These are phyloP conservation scores for Trypanosoma grayi DNA, from an alignment of 208 protist species.

Conservation along the genomic window DNA sequence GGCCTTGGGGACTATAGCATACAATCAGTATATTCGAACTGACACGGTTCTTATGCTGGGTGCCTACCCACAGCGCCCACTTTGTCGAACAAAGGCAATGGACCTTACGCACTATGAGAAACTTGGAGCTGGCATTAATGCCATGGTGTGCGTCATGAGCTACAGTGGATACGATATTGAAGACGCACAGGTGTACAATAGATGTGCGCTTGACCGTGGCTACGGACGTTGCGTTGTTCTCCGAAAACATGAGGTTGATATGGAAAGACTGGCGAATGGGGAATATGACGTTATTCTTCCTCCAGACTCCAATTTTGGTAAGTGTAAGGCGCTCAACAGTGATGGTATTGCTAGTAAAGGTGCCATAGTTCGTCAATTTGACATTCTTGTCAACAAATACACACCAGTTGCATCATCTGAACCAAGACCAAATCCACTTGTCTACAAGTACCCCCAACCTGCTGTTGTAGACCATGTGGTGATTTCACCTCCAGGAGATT, in stretches of 20 bases:
- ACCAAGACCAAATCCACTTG: constrained; percentile 58
- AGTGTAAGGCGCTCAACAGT: constrained; percentile 85
- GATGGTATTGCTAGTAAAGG: constrained; percentile 95
- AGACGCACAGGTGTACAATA: constrained; percentile 99
- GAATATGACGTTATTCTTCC: constrained; percentile 77
- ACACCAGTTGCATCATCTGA: constrained; percentile 45
- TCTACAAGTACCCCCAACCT: constrained; percentile 92
- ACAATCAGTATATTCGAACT: constrained; percentile 95
- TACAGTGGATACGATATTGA: constrained; percentile 99
- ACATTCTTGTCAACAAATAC: constrained; percentile 97
- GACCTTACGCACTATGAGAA: constrained; percentile 95
- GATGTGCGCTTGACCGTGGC: constrained; percentile 95
- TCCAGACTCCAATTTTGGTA: constrained; percentile 52
- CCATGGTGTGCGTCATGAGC: constrained; percentile 99
- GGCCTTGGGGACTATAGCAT: constrained; percentile 95
- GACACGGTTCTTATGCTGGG: constrained; percentile 99
- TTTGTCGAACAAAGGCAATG: constrained; percentile 97
- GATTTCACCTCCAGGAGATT: constrained; percentile 85
- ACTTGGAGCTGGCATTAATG: constrained; percentile 99
- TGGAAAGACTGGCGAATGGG: constrained; percentile 60
- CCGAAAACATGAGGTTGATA: constrained; percentile 86
- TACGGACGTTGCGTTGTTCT: constrained; percentile 95
- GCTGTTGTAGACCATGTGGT: constrained; percentile 95
- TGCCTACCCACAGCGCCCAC: constrained; percentile 97
- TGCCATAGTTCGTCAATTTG: constrained; percentile 79